Percentiles rank a stretch among this genome's conserved stretches.
Conservation (phyloP, 2,329 filamentous ascomycete genomes). For the Aspergillus ustus region DNA sequence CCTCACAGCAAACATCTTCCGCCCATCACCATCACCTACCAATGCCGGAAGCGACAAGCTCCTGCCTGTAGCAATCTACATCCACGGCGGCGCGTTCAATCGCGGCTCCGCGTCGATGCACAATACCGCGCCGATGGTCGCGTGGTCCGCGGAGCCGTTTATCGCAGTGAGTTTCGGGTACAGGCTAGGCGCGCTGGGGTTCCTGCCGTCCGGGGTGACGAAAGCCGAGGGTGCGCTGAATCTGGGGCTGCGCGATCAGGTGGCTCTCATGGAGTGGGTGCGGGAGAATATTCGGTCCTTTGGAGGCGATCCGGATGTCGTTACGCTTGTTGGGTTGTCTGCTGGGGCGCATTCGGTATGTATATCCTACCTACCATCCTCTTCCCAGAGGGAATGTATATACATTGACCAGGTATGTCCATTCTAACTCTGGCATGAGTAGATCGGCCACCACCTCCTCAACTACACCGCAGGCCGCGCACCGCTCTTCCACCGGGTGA, state of each 20-base stretch:
- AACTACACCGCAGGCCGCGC: constrained; percentile 38
- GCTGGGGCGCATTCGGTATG: constrained; percentile 24
- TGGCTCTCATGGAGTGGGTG: constrained; percentile 36
- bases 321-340: constrained; percentile 18
- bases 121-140: constrained; percentile 66
- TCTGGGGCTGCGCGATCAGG: constrained; percentile 34
- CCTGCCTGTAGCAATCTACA: constrained; percentile 47
- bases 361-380: constrained; percentile 16
- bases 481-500: constrained; percentile 51
- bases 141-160: constrained; percentile 54
- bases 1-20: constrained; percentile 47
- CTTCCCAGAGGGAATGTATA: neutral
- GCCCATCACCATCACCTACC: no score
- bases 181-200: constrained; percentile 62
- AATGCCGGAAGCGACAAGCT: constrained; percentile 20
- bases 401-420: no score
- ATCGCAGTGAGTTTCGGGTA: constrained; percentile 53
- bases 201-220: constrained; percentile 41
- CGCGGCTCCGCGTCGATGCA: constrained; percentile 44
- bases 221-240: constrained; percentile 15
- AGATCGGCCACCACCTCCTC: constrained; percentile 72
- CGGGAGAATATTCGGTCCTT: constrained; percentile 15
- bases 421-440: neutral
- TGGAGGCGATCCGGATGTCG: constrained; percentile 11
- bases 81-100: constrained; percentile 49